Evolutionary conservation across 176 grass and related monocot species (phyloP).

Genomic region (Triticum urartu): DNA sequence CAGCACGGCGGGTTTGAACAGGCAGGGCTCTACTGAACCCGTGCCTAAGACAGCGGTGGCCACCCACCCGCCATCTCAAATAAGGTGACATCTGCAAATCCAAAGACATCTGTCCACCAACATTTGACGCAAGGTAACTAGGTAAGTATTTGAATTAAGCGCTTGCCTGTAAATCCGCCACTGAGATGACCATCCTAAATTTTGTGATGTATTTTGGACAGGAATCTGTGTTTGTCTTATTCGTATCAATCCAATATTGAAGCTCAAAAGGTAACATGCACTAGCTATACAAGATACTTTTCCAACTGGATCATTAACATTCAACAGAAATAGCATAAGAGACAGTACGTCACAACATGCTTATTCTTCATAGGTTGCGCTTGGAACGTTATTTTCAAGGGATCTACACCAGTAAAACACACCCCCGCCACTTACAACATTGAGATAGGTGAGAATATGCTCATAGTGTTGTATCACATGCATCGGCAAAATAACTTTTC

Average conservation of each 20-base stretch:
- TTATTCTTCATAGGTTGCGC: not conserved
- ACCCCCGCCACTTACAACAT: not conserved
- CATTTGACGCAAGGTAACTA: constrained; percentile 5
- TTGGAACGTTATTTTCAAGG: no score
- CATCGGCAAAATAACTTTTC: not conserved
- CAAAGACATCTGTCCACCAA: not conserved
- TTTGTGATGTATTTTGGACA: not conserved
- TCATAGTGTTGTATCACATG: not conserved
- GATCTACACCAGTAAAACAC: no score
- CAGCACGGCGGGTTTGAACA: no score
- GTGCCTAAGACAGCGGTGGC: no score
- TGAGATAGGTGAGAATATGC: not conserved
- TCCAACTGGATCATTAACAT: constrained; percentile 35
- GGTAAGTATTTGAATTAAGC: constrained; percentile 61
- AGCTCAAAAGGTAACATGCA: not conserved
- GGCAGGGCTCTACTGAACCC: no score
- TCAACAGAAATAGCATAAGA: not conserved
- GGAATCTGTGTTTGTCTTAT: no score
- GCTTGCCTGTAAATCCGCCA: not conserved
- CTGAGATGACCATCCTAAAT: not conserved
- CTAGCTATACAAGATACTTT: constrained; percentile 23
- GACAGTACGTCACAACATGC: not conserved
- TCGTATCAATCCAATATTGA: not conserved
- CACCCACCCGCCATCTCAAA: constrained; percentile 12
- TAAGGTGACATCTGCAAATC: constrained; percentile 28